A percentile compares a stretch with the other conserved stretches of the same genome.
These are phyloP conservation scores for Penicillium expansum DNA, from an alignment of 2,329 filamentous ascomycete genomes.

Conservation along the genomic window DNA sequence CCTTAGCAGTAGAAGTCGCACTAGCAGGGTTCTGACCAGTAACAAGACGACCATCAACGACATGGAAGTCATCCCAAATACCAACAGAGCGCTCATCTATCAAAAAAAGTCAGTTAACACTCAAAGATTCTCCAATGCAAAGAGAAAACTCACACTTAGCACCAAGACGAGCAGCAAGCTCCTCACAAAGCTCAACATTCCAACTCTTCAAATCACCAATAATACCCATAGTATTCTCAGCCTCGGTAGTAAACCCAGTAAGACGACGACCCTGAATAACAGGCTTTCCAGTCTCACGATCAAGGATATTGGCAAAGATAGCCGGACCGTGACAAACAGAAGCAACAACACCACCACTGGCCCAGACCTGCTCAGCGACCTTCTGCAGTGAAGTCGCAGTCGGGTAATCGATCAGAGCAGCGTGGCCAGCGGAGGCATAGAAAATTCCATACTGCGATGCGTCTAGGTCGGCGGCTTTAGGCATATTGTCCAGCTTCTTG, in stretches of 20 bases:
- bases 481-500: constrained; percentile 45
- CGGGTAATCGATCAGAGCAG: constrained; percentile 49
- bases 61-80: constrained; percentile 33
- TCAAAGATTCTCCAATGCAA: neutral
- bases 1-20: constrained; percentile 39
- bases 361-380: constrained; percentile 43
- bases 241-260: constrained; percentile 44
- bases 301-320: constrained; percentile 38
- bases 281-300: constrained; percentile 33
- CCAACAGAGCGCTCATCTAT: constrained; percentile 25
- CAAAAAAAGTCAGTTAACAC: constrained; percentile 4
- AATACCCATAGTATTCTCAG: constrained; percentile 36
- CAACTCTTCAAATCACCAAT: constrained; percentile 33
- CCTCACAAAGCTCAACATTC: constrained; percentile 36
- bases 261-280: constrained; percentile 40
- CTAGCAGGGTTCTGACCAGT: constrained; percentile 47
- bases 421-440: constrained; percentile 31
- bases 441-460: constrained; percentile 24
- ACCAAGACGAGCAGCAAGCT: constrained; percentile 29
- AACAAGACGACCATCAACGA: constrained; percentile 41
- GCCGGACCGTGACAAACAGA: constrained; percentile 45
- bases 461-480: constrained; percentile 39
- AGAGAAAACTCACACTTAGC: constrained; percentile 31
- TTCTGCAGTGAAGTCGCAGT: constrained; percentile 41
- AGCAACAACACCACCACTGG: constrained; percentile 43